Evolutionary conservation across 2,329 filamentous ascomycete genomes (phyloP), one percentile per base, ranked within the genome.

Genomic region (Cercospora berteroae): DNA sequence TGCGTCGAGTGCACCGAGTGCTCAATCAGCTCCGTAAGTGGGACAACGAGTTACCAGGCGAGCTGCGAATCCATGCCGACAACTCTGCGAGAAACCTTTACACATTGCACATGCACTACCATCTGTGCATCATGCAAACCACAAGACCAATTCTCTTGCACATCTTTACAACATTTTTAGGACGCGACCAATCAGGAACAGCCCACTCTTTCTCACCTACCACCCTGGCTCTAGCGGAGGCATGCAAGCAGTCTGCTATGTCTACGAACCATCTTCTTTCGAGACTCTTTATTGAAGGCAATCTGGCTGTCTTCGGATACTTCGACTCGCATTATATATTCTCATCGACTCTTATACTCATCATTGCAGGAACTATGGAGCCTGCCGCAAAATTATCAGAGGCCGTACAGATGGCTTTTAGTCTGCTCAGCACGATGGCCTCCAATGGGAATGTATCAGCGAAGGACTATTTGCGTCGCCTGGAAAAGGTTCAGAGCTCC

Each of bases 281-380:
- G 2, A 79, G 83, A 5, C 77, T 78, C 18, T 84, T 83, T 80
- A 79, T 84, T 4, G 79, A 82, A 31, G 83, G 83, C 0, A 79
- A 81, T 0, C 83, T 84, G 60, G 76, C 79, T 0, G 83, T 80
- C 0, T 83, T 84, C 48, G 83, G 83, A 66, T 84, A 83, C 71
- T 81, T 81, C 55, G 79, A 81, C 71, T 79, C 81, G 0, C 81
- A 83, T 48, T 83, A 83, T 50, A 78, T 85, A 25, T 84, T 84
- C 70, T 82, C 83, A 0, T 79, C 82, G 0, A 78, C 81, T 2
- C 81, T 80, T 0, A 78, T 83, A 2, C 76, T 85, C 4, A 81
- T 81, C 4, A 78, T 83, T 2, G 82, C 83, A 16, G 70, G 71
- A 31, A 69, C 74, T 6, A 72, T 79, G 68, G 12, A 82, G 78